Evolutionary conservation across 768 basidiomycete genomes (phyloP).

Genomic region (Phylloporus arenicola): DNA sequence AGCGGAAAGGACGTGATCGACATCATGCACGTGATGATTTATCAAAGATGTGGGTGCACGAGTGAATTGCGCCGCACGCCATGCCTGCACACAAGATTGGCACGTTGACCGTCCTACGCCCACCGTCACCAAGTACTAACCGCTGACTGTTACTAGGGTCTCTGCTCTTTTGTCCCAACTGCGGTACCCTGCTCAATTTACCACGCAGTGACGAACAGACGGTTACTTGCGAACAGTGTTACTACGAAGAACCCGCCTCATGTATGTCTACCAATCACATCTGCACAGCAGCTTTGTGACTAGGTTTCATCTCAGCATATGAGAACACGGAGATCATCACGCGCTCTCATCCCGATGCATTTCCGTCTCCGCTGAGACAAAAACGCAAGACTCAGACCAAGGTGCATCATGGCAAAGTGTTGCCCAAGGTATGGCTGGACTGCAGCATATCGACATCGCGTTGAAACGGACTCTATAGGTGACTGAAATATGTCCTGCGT

Average conservation of each 20-base stretch:
- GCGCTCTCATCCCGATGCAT: slow-evolving; percentile 88
- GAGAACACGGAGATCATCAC: slow-evolving; percentile 89
- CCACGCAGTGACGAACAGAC: slow-evolving; percentile 68
- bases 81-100: slow-evolving; percentile 45
- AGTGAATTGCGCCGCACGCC: not conserved
- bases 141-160: slow-evolving; percentile 51
- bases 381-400: slow-evolving; percentile 89
- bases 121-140: slow-evolving; percentile 1
- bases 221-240: slow-evolving; percentile 88
- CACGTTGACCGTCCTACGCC: slow-evolving; percentile 16
- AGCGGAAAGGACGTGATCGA: slow-evolving; percentile 12
- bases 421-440: slow-evolving; percentile 48
- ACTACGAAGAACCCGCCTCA: slow-evolving; percentile 76
- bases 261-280: slow-evolving; percentile 50
- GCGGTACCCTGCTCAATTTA: slow-evolving; percentile 82
- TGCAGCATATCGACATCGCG: not conserved
- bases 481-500: slow-evolving; percentile 84
- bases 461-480: slow-evolving; percentile 47
- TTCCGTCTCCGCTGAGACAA: slow-evolving; percentile 83
- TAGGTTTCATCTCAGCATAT: slow-evolving; percentile 55
- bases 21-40: slow-evolving; percentile 16
- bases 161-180: slow-evolving; percentile 89
- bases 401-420: slow-evolving; percentile 62
- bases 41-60: slow-evolving; percentile 10
- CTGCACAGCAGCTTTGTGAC: not conserved